These are phyloP conservation scores for Oryza brachyantha DNA, from an alignment of 176 grass and related monocot species.

Conservation along the genomic window DNA sequence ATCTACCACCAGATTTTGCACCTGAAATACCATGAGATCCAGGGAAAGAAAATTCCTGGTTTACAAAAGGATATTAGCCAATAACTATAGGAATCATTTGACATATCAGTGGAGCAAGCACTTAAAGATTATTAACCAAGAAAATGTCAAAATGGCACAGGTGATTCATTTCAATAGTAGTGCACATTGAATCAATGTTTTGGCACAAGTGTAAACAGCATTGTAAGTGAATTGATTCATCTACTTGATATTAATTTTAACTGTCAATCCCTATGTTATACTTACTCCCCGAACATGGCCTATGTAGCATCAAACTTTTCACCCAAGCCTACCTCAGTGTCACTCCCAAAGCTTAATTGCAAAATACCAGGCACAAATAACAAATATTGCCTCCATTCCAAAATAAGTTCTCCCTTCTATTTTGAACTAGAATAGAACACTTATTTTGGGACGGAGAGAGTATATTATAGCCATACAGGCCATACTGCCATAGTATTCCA, in stretches of 20 bases:
- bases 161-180: not conserved
- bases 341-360: too few relatives aligned
- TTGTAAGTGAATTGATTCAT: not conserved
- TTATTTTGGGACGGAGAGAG: too few relatives aligned
- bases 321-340: not conserved
- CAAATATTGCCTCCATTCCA: too few relatives aligned
- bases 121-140: not conserved
- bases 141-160: not conserved
- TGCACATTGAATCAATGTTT: not conserved
- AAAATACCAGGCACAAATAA: too few relatives aligned
- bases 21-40: not conserved
- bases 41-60: slow-evolving; percentile 38
- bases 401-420: too few relatives aligned
- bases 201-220: not conserved
- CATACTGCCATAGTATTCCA: too few relatives aligned
- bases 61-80: not conserved
- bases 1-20: slow-evolving; percentile 17
- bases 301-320: not conserved
- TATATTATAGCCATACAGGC: too few relatives aligned
- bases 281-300: not conserved
- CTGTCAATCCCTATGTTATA: not conserved
- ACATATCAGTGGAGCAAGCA: not conserved
- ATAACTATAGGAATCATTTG: not conserved
- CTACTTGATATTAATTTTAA: not conserved
- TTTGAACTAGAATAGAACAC: too few relatives aligned